Conservation (phyloP, 179 eudicot genomes). For the Actinidia arguta region DNA sequence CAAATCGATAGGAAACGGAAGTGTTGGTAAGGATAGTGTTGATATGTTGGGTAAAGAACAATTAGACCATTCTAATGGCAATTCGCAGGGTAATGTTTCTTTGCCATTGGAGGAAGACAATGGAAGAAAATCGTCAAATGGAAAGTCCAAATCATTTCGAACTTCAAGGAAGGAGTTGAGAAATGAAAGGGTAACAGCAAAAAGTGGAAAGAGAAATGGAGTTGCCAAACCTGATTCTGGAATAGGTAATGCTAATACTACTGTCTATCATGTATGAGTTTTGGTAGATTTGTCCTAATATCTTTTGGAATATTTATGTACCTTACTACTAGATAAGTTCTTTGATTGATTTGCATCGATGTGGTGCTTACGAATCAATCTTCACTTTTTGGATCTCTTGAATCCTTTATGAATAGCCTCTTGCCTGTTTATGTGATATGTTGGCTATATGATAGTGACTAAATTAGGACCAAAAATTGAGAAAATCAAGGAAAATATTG, state of each 20-base stretch:
- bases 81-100: constrained; percentile 20
- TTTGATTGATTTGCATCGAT: not conserved
- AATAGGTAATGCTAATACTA: constrained; percentile 34
- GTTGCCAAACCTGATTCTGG: constrained; percentile 18
- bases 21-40: constrained; percentile 22
- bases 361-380: not conserved
- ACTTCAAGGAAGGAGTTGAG: too few relatives aligned
- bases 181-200: constrained; percentile 14
- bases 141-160: too few relatives aligned
- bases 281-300: not conserved
- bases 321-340: not conserved
- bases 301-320: not conserved
- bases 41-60: constrained; percentile 17
- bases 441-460: too few relatives aligned
- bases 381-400: not conserved
- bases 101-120: constrained; percentile 24
- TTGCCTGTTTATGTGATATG: too few relatives aligned
- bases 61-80: constrained; percentile 18
- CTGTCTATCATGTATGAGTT: not conserved
- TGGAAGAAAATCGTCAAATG: constrained; percentile 30
- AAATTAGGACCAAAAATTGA: not conserved
- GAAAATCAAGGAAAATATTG: not conserved
- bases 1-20: constrained; percentile 24
- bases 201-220: constrained; percentile 14
- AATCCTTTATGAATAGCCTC: not conserved